Conservation (phyloP, 2,329 filamentous ascomycete genomes). For the Escovopsis sp. region DNA sequence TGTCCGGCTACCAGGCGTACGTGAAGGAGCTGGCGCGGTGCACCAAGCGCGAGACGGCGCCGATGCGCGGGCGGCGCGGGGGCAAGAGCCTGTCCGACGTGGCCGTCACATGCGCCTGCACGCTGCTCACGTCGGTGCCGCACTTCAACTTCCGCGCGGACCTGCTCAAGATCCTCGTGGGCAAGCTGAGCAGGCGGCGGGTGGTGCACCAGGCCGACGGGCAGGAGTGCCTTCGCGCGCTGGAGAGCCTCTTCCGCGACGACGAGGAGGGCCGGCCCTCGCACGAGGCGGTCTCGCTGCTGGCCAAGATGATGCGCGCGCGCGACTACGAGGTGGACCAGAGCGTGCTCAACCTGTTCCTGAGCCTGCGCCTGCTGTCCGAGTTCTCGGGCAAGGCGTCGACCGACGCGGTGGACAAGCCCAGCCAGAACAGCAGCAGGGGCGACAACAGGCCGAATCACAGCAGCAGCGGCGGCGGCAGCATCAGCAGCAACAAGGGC, state of each 20-base stretch:
- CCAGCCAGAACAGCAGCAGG: slow-evolving; percentile 2
- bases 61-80: slow-evolving; percentile 21
- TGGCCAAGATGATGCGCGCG: slow-evolving; percentile 91
- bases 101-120: slow-evolving; percentile 75
- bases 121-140: slow-evolving; percentile 63
- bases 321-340: slow-evolving; percentile 73
- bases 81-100: slow-evolving; percentile 47
- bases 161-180: slow-evolving; percentile 71
- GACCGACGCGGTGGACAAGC: slow-evolving; percentile 52
- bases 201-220: slow-evolving; percentile 58
- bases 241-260: slow-evolving; percentile 68
- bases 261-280: slow-evolving; percentile 85
- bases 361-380: slow-evolving; percentile 73
- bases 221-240: slow-evolving; percentile 56
- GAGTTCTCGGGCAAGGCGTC: slow-evolving; percentile 81
- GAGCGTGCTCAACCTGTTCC: slow-evolving; percentile 74
- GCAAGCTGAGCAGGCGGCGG: slow-evolving; percentile 59
- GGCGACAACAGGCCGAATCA: neutral
- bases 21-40: slow-evolving; percentile 58
- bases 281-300: slow-evolving; percentile 67
- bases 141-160: slow-evolving; percentile 96
- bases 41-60: slow-evolving; percentile 38
- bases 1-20: slow-evolving; percentile 74
- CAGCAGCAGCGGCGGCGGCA: slow-evolving; percentile 1
- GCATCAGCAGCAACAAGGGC: slow-evolving; percentile 22